phyloP scores from a whole-genome alignment of 1,284 basidiomycete genomes.

The Fomitiporia mediterranea region DNA sequence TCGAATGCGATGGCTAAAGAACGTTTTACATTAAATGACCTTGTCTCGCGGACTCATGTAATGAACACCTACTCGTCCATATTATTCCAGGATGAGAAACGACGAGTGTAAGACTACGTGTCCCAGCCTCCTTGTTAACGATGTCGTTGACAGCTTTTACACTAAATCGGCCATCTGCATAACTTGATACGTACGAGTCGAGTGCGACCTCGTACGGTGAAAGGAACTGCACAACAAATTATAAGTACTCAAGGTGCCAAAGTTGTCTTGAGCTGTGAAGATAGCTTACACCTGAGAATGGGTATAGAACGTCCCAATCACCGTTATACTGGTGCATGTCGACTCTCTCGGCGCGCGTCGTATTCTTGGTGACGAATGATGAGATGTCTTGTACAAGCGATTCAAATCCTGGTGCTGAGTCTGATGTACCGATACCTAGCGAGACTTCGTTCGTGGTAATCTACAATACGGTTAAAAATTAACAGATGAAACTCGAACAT shows the following conservation, averaged over 20 bases:
- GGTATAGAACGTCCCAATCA: conserved; percentile 88
- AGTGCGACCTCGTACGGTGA: conserved; percentile 74
- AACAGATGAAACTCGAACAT: no score
- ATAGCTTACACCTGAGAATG: conserved; percentile 66
- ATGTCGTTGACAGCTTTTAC: conserved; percentile 60
- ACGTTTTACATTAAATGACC: background rate
- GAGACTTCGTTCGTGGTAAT: conserved; percentile 69
- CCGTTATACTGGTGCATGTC: conserved; percentile 64
- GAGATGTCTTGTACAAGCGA: conserved; percentile 61
- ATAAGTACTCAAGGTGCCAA: background rate
- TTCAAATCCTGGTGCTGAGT: conserved; percentile 75
- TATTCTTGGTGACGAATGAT: conserved; percentile 48
- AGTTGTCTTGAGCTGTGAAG: background rate
- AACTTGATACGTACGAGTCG: conserved; percentile 51
- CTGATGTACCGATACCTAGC: conserved; percentile 81
- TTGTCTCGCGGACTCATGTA: background rate
- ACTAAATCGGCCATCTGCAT: conserved; percentile 46
- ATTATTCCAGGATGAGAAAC: conserved; percentile 84
- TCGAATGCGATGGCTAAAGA: conserved; percentile 80
- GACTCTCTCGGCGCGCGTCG: conserved; percentile 30
- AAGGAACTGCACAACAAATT: conserved; percentile 53
- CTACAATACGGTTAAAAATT: no score
- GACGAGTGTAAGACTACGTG: conserved; percentile 65
- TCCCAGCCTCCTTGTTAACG: conserved; percentile 54
- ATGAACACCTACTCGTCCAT: conserved; percentile 61